phyloP scores from a whole-genome alignment of 208 protist species.

The Leishmania mexicana region DNA sequence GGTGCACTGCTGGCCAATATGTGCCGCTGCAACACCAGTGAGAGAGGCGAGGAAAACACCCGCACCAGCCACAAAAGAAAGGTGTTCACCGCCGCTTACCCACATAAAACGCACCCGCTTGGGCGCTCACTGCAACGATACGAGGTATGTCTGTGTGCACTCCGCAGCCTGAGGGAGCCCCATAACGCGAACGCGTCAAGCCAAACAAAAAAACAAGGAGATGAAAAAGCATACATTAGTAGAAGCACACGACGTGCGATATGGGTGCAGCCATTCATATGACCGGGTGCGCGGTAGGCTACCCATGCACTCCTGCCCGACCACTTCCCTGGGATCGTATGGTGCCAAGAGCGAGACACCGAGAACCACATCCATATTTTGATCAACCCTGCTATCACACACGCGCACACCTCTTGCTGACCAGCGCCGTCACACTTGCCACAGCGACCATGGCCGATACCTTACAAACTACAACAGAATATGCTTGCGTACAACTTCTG shows the following conservation, averaged over 20 bases:
- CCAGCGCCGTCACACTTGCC: rapidly evolving
- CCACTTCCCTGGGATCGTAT: too few relatives aligned
- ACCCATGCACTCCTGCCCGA: too few relatives aligned
- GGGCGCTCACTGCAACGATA: background rate
- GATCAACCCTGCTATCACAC: too few relatives aligned
- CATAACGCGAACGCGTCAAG: background rate
- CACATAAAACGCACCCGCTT: background rate
- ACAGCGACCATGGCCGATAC: background rate
- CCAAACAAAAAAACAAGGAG: slow-evolving; percentile 8
- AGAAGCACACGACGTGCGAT: background rate
- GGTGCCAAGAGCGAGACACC: too few relatives aligned
- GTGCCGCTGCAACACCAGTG: too few relatives aligned
- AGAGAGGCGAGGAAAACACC: background rate
- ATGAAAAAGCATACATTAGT: background rate
- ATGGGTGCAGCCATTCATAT: too few relatives aligned
- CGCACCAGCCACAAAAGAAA: background rate
- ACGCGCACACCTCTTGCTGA: rapidly evolving
- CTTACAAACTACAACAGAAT: too few relatives aligned
- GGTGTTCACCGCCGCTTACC: background rate
- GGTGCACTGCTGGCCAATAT: background rate
- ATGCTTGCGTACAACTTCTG: too few relatives aligned
- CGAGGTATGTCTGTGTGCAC: slow-evolving; percentile 9
- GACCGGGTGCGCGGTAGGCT: too few relatives aligned
- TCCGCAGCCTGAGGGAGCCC: background rate
- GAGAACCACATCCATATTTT: too few relatives aligned